Percentiles rank a stretch among this genome's conserved stretches.
Conservation (phyloP, 768 basidiomycete species). For the Megacollybia marginata region DNA sequence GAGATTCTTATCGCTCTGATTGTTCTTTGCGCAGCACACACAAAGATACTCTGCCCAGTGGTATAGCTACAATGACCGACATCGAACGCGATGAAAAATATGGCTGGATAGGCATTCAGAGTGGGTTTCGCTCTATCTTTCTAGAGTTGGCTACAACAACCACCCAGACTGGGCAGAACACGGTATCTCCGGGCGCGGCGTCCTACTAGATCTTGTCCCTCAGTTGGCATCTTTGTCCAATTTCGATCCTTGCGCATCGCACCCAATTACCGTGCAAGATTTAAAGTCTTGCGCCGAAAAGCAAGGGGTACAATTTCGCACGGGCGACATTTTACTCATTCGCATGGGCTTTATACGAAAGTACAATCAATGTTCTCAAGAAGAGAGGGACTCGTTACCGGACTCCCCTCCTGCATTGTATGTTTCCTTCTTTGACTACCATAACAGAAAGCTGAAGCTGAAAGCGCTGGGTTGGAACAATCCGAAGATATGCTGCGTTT, state of each 20-base stretch:
- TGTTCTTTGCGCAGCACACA: slow-evolving; percentile 29
- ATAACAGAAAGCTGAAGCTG: not conserved
- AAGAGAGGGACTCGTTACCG: slow-evolving; percentile 35
- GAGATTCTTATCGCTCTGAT: not conserved
- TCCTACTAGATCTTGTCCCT: slow-evolving; percentile 55
- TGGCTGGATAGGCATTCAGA: slow-evolving; percentile 58
- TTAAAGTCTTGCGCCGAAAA: slow-evolving; percentile 51
- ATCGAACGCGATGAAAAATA: slow-evolving; percentile 29
- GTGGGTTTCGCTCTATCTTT: slow-evolving; percentile 26
- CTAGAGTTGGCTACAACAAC: not conserved
- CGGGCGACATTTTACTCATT: slow-evolving; percentile 53
- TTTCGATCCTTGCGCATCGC: slow-evolving; percentile 57
- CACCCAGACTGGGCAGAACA: slow-evolving; percentile 59
- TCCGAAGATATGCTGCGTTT: slow-evolving; percentile 65
- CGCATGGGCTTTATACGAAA: slow-evolving; percentile 58
- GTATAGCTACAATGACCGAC: slow-evolving; percentile 37
- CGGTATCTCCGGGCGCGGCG: slow-evolving; percentile 65
- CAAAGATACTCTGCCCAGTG: slow-evolving; percentile 31
- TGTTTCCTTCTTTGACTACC: slow-evolving; percentile 12
- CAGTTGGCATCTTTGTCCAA: slow-evolving; percentile 38
- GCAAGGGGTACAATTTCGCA: slow-evolving; percentile 51
- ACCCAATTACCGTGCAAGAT: slow-evolving; percentile 44
- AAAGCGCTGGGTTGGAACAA: slow-evolving; percentile 61
- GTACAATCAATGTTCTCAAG: slow-evolving; percentile 35
- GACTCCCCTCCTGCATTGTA: slow-evolving; percentile 44